Evolutionary conservation across 768 basidiomycete genomes (phyloP).

Genomic region (Trametes punicea): DNA sequence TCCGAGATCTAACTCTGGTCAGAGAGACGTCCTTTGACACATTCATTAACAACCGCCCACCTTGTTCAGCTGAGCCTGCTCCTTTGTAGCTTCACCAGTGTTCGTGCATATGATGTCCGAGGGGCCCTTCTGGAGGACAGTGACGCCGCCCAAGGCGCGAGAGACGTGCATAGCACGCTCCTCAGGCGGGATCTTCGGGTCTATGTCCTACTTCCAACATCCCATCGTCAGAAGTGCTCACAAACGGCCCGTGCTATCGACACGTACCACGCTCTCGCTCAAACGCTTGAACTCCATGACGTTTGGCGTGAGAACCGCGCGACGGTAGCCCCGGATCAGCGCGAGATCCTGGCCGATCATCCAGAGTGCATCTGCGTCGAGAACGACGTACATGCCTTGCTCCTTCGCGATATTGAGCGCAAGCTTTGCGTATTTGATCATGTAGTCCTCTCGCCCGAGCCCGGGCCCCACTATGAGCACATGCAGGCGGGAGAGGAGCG

Average conservation of each 20-base stretch:
- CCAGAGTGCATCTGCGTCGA: conserved; percentile 93
- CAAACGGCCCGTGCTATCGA: not conserved
- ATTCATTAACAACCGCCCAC: not conserved
- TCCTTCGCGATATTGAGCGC: conserved; percentile 72
- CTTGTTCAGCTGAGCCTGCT: conserved; percentile 40
- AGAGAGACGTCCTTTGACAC: not conserved
- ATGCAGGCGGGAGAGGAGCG: conserved; percentile 82
- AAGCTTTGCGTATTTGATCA: conserved; percentile 77
- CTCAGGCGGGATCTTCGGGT: conserved; percentile 45
- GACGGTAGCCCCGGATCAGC: conserved; percentile 78
- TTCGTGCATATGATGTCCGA: conserved; percentile 80
- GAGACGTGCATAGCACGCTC: conserved; percentile 73
- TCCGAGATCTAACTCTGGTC: conserved; percentile 9
- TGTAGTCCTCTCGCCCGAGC: conserved; percentile 85
- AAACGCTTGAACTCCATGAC: conserved; percentile 89
- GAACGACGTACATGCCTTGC: conserved; percentile 82
- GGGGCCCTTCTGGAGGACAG: conserved; percentile 85
- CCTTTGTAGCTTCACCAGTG: conserved; percentile 49
- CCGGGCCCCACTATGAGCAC: conserved; percentile 94
- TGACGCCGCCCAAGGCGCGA: conserved; percentile 75
- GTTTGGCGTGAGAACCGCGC: conserved; percentile 91
- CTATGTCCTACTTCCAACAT: conserved; percentile 38
- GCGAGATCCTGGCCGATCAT: conserved; percentile 72
- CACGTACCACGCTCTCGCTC: conserved; percentile 63
- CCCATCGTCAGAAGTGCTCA: not conserved